Base-by-base conservation (phyloP, 2,329 filamentous ascomycete genomes). In the Pseudonectria buxi region DNA sequence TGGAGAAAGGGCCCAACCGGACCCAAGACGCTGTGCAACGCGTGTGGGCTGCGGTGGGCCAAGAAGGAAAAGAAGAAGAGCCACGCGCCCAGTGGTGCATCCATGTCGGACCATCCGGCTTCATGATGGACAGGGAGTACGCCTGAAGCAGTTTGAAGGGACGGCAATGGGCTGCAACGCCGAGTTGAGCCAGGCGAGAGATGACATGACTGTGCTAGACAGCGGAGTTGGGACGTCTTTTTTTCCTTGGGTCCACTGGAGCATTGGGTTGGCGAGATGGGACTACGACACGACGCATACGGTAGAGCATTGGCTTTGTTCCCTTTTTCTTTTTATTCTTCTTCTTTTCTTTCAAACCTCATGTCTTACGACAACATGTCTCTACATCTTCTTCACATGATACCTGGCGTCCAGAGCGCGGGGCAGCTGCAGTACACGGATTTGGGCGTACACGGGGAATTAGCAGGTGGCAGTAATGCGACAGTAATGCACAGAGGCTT, bases 1-100 rank as follows among this genome's bases (percentile, higher is more conserved):
- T 96, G 90, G 90, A 75, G 90, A 43, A 95, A 95, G 60, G 90
- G 90, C 0, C 90, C 90, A 0, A 86, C 78, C 44, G 90, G 90
- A 3, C 89, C 89, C 2, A 95, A 96, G 62, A 95, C 90, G 7
- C 67, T 96, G 10, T 96, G 90, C 63, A 96, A 96, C 64, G 90
- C 90, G 7, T 96, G 90, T 57, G 90, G 90, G 26, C 65, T 83
- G 22, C 69, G 79, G 34, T 83, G 79, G 79, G 78, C 79, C 12
- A 79, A 85, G 75, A 88, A 86, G 56, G 86, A 92, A 56, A 92
- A 92, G 70, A 90, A 87, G 55, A 61, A 56, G 29, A 55, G 52
- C 37, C 18, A 22, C 18, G 9, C 18, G 18, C 18, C 5, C 18
- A 22, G 18, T 5, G 56, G 40, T 14, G 40, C 28, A 45, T 40